Evolutionary conservation across 1,284 basidiomycete genomes (phyloP), one percentile per base, ranked within the genome.

Genomic region (Phlebopus sp.): DNA sequence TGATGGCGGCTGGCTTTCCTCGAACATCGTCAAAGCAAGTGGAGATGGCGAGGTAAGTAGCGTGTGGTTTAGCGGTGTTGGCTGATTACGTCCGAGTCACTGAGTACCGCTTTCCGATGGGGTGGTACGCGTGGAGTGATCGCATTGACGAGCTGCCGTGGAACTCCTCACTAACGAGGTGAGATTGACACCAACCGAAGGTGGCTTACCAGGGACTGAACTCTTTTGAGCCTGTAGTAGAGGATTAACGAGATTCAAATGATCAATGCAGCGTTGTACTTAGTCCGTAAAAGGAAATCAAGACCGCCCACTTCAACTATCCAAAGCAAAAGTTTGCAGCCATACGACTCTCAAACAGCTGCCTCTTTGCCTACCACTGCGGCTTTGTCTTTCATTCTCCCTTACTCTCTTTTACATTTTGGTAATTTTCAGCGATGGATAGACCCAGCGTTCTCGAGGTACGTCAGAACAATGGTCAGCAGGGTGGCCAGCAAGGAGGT

Each of bases 1-100:
- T 11, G 63, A 67, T 7, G 63, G 54, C 31, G 63, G 62, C 42
- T 55, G 41, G 36, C 62, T 69, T 41, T 67, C 66, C 25, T 64
- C 64, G 45, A 54, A 55, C 62, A 67, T 67, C 23, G 29, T 10
- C 27, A 10, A 34, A 31, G 25, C 17, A 18, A 34, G 32, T 37
- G 29, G 9, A 19, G 40, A 30, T 10, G 5, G n/a, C 15, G 44
- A 44, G 39, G 51, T 11, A 43, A 38, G n/a, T n/a, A n/a, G 29
- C 5, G 27, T 21, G 46, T 45, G 42, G 42, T 29, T 29, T 30
- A 27, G 37, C 41, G 37, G 40, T 44, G 27, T 19, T n/a, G 32
- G 19, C 11, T 19, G 18, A n/a, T 39, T 39, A 49, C 48, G 43
- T 38, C 35, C 25, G 11, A 37, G 27, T 35, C 14, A 9, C 37